These are phyloP conservation scores for Escallonia rubra DNA, from an alignment of 129 eudicot species.

Conservation along the genomic window DNA sequence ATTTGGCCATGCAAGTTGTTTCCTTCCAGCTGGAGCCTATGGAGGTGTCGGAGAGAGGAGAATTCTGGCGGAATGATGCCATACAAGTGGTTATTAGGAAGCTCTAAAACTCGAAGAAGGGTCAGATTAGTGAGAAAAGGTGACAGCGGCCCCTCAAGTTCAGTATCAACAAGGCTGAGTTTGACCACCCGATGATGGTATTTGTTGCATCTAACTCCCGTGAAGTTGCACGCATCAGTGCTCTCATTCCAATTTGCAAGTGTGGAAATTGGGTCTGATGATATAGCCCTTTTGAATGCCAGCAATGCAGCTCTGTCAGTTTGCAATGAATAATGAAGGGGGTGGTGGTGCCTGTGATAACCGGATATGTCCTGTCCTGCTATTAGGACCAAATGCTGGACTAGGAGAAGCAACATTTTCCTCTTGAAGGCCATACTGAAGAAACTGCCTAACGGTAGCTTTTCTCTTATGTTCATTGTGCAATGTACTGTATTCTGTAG, in stretches of 20 bases:
- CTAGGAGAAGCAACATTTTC: constrained; percentile 19
- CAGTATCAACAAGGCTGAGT: constrained; percentile 18
- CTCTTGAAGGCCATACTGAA: constrained; percentile 25
- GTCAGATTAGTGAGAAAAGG: constrained; percentile 47
- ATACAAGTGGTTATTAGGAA: constrained; percentile 23
- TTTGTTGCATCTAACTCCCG: background rate
- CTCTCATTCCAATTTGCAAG: background rate
- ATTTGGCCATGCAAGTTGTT: constrained; percentile 38
- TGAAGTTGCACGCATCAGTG: background rate
- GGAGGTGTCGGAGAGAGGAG: constrained; percentile 36
- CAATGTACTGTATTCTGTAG: background rate
- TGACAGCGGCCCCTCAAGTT: constrained; percentile 40
- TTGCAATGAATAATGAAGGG: constrained; percentile 20
- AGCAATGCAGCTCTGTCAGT: constrained; percentile 44
- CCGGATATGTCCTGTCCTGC: constrained; percentile 1
- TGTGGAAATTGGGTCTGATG: constrained; percentile 32
- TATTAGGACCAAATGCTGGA: constrained; percentile 14
- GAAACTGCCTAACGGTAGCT: constrained; percentile 3
- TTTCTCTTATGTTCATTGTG: constrained; percentile 5
- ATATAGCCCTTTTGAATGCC: constrained; percentile 42
- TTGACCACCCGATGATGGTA: constrained; percentile 12
- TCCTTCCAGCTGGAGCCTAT: constrained; percentile 27
- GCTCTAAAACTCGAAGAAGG: constrained; percentile 24
- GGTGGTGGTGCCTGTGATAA: constrained; percentile 1
- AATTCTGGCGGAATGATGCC: constrained; percentile 43